Conservation (phyloP, 2,329 filamentous ascomycete species). For the Botrytis sinoallii region DNA sequence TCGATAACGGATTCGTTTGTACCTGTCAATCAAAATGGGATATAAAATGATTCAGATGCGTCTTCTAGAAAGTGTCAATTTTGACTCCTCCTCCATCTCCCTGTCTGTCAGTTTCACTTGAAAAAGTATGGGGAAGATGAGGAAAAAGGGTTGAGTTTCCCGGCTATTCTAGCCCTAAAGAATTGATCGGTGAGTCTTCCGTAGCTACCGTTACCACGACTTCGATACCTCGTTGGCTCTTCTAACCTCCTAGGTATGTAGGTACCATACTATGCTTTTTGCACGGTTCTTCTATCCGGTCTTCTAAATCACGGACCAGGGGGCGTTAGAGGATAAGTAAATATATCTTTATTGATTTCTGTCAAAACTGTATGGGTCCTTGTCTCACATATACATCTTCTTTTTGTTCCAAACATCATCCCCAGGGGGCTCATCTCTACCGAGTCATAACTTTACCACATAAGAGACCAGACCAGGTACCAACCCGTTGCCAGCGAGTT, state of each 20-base stretch:
- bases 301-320: neutral
- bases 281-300: neutral
- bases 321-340: neutral
- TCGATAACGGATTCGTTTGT: neutral
- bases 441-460: neutral
- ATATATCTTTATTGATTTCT: neutral
- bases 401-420: neutral
- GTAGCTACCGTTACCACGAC: neutral
- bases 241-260: neutral
- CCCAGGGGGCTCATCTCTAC: neutral
- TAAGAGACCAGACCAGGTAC: neutral
- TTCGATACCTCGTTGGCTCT: neutral
- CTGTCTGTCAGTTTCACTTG: neutral
- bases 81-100: neutral
- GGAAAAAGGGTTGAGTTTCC: neutral
- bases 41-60: neutral
- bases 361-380: neutral
- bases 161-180: conserved; percentile 5
- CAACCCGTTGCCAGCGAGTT: neutral
- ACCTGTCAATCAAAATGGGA: neutral
- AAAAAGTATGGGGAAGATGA: neutral
- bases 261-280: neutral
- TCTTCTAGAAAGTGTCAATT: conserved; percentile 8
- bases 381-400: conserved; percentile 1
- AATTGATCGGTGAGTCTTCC: conserved; percentile 4